phyloP scores from a whole-genome alignment of 2,329 filamentous ascomycete species.

The Aspergillus ochraceus region DNA sequence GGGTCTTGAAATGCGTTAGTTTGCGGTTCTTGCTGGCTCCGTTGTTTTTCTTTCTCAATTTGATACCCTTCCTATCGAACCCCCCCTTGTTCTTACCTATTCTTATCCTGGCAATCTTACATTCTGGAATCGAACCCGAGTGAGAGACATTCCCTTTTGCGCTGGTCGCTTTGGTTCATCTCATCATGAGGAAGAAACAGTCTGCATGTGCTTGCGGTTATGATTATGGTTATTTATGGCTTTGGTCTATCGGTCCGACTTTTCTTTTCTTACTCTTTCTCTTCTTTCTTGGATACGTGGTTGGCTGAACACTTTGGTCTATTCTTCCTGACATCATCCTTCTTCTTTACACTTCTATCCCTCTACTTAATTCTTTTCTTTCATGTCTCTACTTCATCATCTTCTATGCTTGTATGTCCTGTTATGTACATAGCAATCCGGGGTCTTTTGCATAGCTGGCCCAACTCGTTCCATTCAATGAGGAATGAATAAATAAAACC shows the following conservation, averaged over 20 bases:
- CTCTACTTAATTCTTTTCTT: not conserved
- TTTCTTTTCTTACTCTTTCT: no score
- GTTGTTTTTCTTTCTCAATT: not conserved
- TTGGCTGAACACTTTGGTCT: no score
- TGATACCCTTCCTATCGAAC: no score
- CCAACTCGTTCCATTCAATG: not conserved
- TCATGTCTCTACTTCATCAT: not conserved
- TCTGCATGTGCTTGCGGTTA: no score
- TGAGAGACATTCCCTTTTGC: not conserved
- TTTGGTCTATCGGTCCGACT: no score
- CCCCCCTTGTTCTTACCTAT: not conserved
- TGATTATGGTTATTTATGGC: no score
- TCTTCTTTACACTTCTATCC: not conserved
- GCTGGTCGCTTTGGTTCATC: not conserved
- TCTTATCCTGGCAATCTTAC: no score
- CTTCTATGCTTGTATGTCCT: not conserved
- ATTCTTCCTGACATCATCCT: not conserved
- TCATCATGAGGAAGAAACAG: not conserved
- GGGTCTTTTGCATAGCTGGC: not conserved
- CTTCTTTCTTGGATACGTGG: no score
- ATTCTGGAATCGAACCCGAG: no score
- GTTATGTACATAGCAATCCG: not conserved
- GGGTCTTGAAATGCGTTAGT: slow-evolving; percentile 54
- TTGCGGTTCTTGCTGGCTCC: slow-evolving; percentile 1
- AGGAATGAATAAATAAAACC: not conserved